phyloP scores from a whole-genome alignment of 257 asterid species.

The Primulina eburnea region DNA sequence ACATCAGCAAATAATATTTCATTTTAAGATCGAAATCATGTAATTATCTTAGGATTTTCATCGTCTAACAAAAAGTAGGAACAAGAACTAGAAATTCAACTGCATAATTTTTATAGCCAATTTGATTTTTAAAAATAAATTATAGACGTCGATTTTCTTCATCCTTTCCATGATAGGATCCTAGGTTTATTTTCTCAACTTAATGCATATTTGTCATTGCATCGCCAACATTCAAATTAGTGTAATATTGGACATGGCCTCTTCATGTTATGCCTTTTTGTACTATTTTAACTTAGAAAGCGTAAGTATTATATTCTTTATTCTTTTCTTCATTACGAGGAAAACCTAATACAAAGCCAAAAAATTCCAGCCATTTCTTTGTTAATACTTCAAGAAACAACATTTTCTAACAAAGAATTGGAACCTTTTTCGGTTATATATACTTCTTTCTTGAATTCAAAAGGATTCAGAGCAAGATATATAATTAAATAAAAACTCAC shows the following conservation, averaged over 20 bases:
- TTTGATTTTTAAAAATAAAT: not conserved
- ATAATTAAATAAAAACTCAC: slow-evolving; percentile 8
- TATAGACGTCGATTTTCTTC: not conserved
- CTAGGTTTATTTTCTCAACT: not conserved
- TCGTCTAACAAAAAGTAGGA: no score
- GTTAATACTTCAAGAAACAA: slow-evolving; percentile 18
- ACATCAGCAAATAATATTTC: no score
- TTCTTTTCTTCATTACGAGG: slow-evolving; percentile 51
- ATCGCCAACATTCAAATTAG: not conserved
- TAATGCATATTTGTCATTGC: not conserved
- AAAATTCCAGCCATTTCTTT: slow-evolving; percentile 38
- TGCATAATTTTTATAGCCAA: not conserved
- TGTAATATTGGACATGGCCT: not conserved
- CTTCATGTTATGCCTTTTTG: not conserved
- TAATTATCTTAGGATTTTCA: no score
- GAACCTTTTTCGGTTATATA: slow-evolving; percentile 32
- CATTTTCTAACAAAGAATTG: slow-evolving; percentile 36
- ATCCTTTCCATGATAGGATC: not conserved
- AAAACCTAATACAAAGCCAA: slow-evolving; percentile 27
- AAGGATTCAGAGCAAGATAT: slow-evolving; percentile 3
- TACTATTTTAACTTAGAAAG: slow-evolving; percentile 18
- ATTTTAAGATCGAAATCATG: not conserved
- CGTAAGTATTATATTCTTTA: slow-evolving; percentile 8
- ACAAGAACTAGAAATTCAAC: not conserved
- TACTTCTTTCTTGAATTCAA: slow-evolving; percentile 21